Conservation (phyloP, 1,284 basidiomycete genomes). For the Leucoagaricus sp. region DNA sequence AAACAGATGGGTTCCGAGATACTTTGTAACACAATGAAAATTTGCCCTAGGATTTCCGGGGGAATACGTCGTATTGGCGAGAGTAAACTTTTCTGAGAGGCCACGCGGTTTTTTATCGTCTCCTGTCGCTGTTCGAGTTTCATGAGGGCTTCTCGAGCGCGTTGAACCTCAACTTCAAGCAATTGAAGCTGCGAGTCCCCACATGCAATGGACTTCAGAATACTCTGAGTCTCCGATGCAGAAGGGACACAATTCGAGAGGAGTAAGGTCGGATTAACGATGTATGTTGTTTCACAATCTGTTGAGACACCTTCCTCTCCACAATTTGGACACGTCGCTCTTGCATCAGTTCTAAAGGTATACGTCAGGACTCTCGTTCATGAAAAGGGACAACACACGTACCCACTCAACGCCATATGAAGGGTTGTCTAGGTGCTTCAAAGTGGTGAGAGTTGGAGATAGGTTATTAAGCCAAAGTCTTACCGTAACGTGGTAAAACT, state of each 20-base stretch:
- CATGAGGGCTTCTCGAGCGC: conserved; percentile 7
- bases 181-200: not conserved
- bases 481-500: too few species aligned
- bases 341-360: too few species aligned
- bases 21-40: conserved; percentile 15
- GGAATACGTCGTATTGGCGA: conserved; percentile 21
- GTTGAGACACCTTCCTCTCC: not conserved
- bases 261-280: not conserved
- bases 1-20: conserved; percentile 1
- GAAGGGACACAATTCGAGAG: not conserved
- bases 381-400: too few species aligned
- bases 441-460: too few species aligned
- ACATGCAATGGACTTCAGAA: not conserved
- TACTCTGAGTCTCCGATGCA: not conserved
- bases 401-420: too few species aligned
- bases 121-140: conserved; percentile 7
- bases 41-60: conserved; percentile 20
- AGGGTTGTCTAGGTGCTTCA: too few species aligned
- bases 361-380: too few species aligned
- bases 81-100: conserved; percentile 14
- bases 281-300: not conserved
- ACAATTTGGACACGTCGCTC: conserved; percentile 6
- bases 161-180: conserved; percentile 9
- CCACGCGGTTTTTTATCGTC: conserved; percentile 9
- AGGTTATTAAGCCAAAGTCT: too few species aligned